Percentiles rank a stretch among this genome's conserved stretches.
Conservation (phyloP, 208 protist species). For the Naegleria fowleri region DNA sequence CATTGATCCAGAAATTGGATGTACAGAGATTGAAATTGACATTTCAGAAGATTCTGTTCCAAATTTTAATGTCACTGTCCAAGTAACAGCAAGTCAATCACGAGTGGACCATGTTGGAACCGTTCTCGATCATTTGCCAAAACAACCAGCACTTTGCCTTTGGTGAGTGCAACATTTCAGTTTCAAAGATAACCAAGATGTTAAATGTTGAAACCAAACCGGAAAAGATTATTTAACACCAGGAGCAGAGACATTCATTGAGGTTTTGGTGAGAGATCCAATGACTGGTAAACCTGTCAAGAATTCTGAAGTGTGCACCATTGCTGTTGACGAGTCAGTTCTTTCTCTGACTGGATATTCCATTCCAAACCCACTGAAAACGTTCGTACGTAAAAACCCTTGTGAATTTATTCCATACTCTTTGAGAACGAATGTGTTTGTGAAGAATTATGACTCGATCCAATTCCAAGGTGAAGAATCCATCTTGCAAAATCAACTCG, state of each 20-base stretch:
- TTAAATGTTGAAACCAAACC: neutral
- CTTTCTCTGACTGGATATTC: neutral
- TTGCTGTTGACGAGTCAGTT: slow-evolving; percentile 4
- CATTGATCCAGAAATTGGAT: neutral
- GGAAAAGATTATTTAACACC: neutral
- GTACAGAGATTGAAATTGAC: neutral
- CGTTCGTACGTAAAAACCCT: neutral
- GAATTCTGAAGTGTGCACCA: neutral
- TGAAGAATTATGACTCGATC: neutral
- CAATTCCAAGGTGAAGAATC: too few species aligned
- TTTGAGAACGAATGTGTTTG: neutral
- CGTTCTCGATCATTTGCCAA: neutral
- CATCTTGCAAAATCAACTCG: too few species aligned
- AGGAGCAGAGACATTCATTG: neutral
- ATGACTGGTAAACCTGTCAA: too few species aligned
- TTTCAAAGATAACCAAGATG: neutral
- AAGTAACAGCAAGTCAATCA: neutral
- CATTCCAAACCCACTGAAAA: neutral
- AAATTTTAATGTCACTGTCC: neutral
- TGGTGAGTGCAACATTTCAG: neutral
- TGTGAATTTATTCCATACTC: too few species aligned
- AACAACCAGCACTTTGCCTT: neutral
- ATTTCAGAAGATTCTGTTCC: neutral
- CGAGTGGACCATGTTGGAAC: neutral
- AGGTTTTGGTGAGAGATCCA: neutral